Evolutionary conservation across 208 protist genomes (phyloP).

Genomic region (Phytomonas francai): DNA sequence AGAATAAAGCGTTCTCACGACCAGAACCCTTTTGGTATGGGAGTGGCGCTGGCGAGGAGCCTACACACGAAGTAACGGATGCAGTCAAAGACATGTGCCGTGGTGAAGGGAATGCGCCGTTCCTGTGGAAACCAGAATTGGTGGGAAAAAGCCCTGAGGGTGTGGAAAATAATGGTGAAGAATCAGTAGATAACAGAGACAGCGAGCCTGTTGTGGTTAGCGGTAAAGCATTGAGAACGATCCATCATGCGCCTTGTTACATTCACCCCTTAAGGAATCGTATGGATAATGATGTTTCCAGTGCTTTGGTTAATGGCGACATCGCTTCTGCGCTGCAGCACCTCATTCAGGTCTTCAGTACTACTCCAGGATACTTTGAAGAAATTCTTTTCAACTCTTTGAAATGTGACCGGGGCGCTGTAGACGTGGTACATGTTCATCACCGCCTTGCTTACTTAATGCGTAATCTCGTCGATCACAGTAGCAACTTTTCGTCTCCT

Average conservation of each 20-base stretch:
- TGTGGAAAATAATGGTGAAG: neutral
- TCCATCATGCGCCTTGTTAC: neutral
- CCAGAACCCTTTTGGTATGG: neutral
- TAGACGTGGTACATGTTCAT: conserved; percentile 56
- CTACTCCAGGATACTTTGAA: conserved; percentile 40
- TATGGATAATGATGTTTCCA: conserved; percentile 69
- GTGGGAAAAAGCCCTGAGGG: neutral
- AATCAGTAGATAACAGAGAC: neutral
- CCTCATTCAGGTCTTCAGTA: conserved; percentile 43
- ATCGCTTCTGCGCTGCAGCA: conserved; percentile 36
- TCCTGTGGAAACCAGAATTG: neutral
- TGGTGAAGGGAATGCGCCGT: neutral
- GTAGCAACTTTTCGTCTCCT: conserved; percentile 24
- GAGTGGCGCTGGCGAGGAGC: neutral
- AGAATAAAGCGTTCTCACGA: neutral
- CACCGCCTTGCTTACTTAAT: conserved; percentile 58
- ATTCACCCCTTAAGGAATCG: neutral
- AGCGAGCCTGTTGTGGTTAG: neutral
- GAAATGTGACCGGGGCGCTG: conserved; percentile 52
- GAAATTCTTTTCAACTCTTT: conserved; percentile 55
- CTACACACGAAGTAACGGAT: neutral
- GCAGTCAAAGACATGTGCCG: neutral
- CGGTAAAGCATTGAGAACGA: neutral
- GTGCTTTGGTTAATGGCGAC: conserved; percentile 57
- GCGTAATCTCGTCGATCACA: conserved; percentile 51